Conservation (phyloP, 1,139 yeast species). For the Yamadazyma diospyri region DNA sequence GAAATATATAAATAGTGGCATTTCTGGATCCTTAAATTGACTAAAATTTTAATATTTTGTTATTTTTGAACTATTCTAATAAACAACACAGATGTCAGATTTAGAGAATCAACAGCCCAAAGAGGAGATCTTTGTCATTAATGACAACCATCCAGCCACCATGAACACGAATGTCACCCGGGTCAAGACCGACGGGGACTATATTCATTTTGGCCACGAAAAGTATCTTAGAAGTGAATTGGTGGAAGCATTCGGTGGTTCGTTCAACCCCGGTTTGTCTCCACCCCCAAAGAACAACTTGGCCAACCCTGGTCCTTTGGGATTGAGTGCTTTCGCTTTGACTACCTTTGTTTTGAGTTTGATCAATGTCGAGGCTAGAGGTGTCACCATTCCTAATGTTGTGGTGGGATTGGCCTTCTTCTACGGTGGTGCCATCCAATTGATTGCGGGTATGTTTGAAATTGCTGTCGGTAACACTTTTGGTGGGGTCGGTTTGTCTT, state of each 20-base stretch:
- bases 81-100: conserved; percentile 25
- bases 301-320: conserved; percentile 88
- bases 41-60: neutral
- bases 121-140: conserved; percentile 20
- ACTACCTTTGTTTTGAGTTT: conserved; percentile 80
- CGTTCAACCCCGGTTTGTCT: conserved; percentile 59
- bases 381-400: conserved; percentile 30
- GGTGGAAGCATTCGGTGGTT: conserved; percentile 72
- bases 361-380: conserved; percentile 37
- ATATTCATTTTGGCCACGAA: conserved; percentile 69
- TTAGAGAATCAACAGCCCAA: conserved; percentile 29
- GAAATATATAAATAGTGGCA: conserved; percentile 3
- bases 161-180: conserved; percentile 19
- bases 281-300: conserved; percentile 68
- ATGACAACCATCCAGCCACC: conserved; percentile 6
- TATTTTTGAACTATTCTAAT: no score
- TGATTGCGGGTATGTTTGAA: conserved; percentile 74
- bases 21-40: neutral
- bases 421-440: conserved; percentile 82
- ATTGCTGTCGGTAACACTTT: conserved; percentile 78
- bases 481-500: conserved; percentile 82
- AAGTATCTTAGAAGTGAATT: conserved; percentile 62
- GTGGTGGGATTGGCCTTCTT: conserved; percentile 71
- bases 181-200: conserved; percentile 47
- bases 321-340: conserved; percentile 78